These are phyloP conservation scores for Fusarium sp. DNA, from an alignment of 2,329 filamentous ascomycete species.

Conservation along the genomic window DNA sequence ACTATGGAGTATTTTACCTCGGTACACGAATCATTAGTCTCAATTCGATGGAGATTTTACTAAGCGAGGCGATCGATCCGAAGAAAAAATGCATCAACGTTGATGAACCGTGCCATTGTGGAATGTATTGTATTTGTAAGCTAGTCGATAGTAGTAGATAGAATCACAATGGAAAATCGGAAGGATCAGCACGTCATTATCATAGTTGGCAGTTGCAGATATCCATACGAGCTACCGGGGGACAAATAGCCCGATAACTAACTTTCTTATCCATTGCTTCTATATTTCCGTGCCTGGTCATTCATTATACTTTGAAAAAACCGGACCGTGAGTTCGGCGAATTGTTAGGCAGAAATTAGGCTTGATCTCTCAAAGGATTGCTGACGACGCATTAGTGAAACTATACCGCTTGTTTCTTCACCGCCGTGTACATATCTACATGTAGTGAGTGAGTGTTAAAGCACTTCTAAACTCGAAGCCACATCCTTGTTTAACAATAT, in stretches of 20 bases:
- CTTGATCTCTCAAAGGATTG: neutral
- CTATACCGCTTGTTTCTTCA: neutral
- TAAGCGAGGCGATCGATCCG: conserved; percentile 1
- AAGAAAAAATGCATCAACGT: conserved; percentile 10
- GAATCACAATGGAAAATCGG: neutral
- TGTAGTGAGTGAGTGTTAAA: too few relatives aligned
- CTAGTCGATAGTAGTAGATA: neutral
- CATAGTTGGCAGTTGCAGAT: neutral
- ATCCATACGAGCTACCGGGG: neutral
- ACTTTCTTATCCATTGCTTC: neutral
- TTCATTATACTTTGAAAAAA: too few relatives aligned
- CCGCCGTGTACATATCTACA: neutral
- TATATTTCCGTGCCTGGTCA: neutral
- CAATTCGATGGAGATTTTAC: conserved; percentile 8
- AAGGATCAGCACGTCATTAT: neutral
- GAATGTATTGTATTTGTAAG: conserved; percentile 16
- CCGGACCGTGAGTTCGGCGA: neutral
- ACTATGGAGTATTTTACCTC: conserved; percentile 9
- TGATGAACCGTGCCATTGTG: neutral
- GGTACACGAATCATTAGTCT: conserved; percentile 12
- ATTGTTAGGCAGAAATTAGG: neutral
- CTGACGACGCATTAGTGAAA: neutral
- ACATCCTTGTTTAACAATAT: too few relatives aligned
- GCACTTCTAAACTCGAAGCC: too few relatives aligned
- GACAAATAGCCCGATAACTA: too few relatives aligned